A percentile compares a stretch with the other conserved stretches of the same genome.
Evolutionary conservation across 805 yeast genomes (phyloP).

Genomic region (Saturnispora diversa): DNA sequence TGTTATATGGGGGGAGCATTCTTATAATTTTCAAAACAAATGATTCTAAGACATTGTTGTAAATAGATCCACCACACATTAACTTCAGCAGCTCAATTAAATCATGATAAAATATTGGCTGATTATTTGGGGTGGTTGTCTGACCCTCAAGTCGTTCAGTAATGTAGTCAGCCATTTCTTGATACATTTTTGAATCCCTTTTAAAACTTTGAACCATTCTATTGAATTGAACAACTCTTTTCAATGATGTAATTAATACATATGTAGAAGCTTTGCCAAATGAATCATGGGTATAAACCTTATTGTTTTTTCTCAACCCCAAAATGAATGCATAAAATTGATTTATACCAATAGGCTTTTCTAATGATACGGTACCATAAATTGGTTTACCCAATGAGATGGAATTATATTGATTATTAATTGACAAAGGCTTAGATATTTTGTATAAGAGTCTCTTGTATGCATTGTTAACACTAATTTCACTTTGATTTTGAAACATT

Average conservation of each 20-base stretch:
- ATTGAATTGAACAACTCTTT: conserved; percentile 30
- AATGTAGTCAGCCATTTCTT: conserved; percentile 22
- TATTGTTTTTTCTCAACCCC: conserved; percentile 41
- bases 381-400: conserved; percentile 23
- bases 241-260: conserved; percentile 37
- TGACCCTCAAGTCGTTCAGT: conserved; percentile 8
- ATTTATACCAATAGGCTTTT: conserved; percentile 20
- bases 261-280: conserved; percentile 29
- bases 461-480: conserved; percentile 20
- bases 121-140: background rate
- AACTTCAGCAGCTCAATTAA: conserved; percentile 42
- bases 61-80: conserved; percentile 47
- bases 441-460: conserved; percentile 21
- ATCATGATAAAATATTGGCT: conserved; percentile 30
- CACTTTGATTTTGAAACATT: conserved; percentile 19
- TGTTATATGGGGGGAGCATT: conserved; percentile 24
- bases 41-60: conserved; percentile 42
- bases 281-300: conserved; percentile 26
- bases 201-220: conserved; percentile 26
- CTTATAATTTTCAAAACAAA: conserved; percentile 36
- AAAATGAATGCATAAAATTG: conserved; percentile 39
- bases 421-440: conserved; percentile 17
- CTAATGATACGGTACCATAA: conserved; percentile 18
- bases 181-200: conserved; percentile 20
- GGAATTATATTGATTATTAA: conserved; percentile 26